Conservation (phyloP, 2,329 filamentous ascomycete genomes). For the Aspergillus sp. region DNA sequence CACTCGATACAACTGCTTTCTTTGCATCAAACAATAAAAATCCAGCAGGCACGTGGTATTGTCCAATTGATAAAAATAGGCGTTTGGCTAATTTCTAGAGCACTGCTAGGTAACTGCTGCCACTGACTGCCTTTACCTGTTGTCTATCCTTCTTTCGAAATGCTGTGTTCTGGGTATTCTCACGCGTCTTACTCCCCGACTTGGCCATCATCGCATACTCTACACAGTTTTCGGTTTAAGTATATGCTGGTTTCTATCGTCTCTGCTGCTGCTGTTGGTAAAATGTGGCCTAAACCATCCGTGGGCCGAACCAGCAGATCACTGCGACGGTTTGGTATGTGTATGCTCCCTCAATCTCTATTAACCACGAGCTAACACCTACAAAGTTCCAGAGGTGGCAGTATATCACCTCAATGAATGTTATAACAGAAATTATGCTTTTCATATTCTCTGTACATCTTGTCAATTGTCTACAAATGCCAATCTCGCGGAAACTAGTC, state of each 20-base stretch:
- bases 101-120: neutral
- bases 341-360: neutral
- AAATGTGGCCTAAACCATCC: neutral
- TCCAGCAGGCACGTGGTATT: neutral
- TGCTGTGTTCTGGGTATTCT: constrained; percentile 4
- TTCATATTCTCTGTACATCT: neutral
- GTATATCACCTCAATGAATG: neutral
- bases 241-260: neutral
- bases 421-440: neutral
- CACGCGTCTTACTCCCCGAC: neutral
- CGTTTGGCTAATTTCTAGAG: neutral
- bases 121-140: neutral
- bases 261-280: neutral
- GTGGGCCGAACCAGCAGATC: neutral
- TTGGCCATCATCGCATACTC: neutral
- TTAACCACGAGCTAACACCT: neutral
- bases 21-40: neutral
- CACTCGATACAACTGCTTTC: neutral
- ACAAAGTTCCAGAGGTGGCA: constrained; percentile 1
- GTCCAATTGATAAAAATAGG: no score
- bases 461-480: neutral
- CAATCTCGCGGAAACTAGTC: neutral
- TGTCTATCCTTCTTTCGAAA: neutral
- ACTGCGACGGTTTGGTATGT: neutral
- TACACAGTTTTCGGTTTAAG: neutral